Conservation (phyloP, 768 basidiomycete genomes). For the Collybia sp. region DNA sequence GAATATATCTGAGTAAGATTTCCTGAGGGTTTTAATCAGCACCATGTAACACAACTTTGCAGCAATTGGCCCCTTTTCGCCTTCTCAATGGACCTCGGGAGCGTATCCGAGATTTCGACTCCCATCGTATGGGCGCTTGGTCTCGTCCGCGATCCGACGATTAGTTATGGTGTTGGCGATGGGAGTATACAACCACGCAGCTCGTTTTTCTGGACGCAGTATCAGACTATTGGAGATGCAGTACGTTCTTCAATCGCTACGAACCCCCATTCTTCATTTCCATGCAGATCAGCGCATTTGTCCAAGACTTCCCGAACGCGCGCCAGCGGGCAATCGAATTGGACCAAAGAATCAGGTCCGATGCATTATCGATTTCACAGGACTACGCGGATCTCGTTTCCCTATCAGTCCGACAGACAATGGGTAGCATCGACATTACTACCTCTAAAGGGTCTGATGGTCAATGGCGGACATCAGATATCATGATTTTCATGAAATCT, state of each 20-base stretch:
- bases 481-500: slow-evolving; percentile 58
- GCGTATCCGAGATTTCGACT: slow-evolving; percentile 26
- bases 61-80: slow-evolving; percentile 63
- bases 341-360: slow-evolving; percentile 41
- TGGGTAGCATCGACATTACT: slow-evolving; percentile 52
- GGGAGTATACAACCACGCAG: slow-evolving; percentile 35
- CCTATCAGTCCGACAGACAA: slow-evolving; percentile 49
- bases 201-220: slow-evolving; percentile 42
- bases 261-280: background rate
- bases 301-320: slow-evolving; percentile 41
- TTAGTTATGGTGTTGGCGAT: slow-evolving; percentile 40
- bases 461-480: slow-evolving; percentile 44
- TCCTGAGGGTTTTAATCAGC: no score
- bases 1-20: slow-evolving; percentile 24
- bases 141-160: slow-evolving; percentile 44
- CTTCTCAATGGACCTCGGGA: slow-evolving; percentile 44
- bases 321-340: slow-evolving; percentile 38
- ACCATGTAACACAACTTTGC: slow-evolving; percentile 4
- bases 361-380: slow-evolving; percentile 41
- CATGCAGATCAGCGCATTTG: slow-evolving; percentile 31
- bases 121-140: slow-evolving; percentile 42
- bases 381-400: slow-evolving; percentile 48
- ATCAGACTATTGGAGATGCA: slow-evolving; percentile 24
- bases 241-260: slow-evolving; percentile 17
- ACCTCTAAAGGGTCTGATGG: slow-evolving; percentile 41